Percentiles rank a stretch among this genome's conserved stretches.
Evolutionary conservation across 352 stramenopile genomes (phyloP).

Genomic region (Globisporangium paroecandrum): DNA sequence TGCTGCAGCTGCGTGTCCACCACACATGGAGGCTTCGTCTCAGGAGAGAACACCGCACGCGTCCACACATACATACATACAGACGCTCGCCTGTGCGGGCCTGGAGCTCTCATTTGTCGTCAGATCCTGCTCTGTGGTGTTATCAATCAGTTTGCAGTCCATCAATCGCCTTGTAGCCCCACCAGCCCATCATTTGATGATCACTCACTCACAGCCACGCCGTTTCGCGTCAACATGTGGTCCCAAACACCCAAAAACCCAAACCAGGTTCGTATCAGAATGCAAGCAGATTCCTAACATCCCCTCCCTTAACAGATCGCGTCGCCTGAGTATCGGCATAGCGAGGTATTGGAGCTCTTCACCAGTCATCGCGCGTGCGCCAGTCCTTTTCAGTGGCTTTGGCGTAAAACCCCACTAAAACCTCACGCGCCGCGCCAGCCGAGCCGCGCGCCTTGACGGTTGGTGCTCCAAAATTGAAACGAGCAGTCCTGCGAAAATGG

Average conservation of each 20-base stretch:
- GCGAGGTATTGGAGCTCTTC: not conserved
- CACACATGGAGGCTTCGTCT: constrained; percentile 4
- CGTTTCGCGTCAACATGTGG: not conserved
- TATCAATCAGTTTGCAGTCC: not conserved
- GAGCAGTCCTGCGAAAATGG: constrained; percentile 19
- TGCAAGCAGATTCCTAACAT: no score
- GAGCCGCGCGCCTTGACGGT: constrained; percentile 1
- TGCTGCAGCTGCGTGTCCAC: not conserved
- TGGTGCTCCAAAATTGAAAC: constrained; percentile 25
- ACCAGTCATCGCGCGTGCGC: constrained; percentile 1
- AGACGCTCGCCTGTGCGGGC: no score
- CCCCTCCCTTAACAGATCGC: not conserved
- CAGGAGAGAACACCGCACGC: constrained; percentile 2
- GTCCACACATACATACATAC: not conserved
- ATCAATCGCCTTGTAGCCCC: not conserved
- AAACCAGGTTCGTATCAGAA: no score
- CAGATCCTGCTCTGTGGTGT: not conserved
- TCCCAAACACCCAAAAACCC: no score
- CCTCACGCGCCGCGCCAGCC: constrained; percentile 1
- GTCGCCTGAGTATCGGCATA: not conserved
- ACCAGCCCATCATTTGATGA: not conserved
- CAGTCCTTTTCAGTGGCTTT: constrained; percentile 3
- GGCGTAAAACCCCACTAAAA: constrained; percentile 13
- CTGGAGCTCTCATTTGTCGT: not conserved
- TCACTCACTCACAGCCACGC: not conserved